Evolutionary conservation across 2,329 filamentous ascomycete genomes (phyloP).

Genomic region (Epichloe sibirici): DNA sequence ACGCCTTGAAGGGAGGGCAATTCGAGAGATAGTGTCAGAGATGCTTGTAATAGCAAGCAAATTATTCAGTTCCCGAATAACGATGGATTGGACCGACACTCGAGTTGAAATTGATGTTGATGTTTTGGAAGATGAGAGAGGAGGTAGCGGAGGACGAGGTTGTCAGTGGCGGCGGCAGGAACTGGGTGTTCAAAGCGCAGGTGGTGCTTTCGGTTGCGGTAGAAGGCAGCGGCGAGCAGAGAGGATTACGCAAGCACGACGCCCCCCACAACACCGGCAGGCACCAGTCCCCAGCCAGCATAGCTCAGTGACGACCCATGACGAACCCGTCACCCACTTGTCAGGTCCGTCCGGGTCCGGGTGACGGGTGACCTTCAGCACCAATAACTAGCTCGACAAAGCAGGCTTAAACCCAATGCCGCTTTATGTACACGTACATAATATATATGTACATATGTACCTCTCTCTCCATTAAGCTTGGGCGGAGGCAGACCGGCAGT

Average conservation of each 20-base stretch:
- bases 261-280: too few relatives aligned
- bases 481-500: too few relatives aligned
- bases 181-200: too few relatives aligned
- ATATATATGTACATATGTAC: too few relatives aligned
- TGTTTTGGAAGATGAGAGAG: not conserved
- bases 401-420: not conserved
- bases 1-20: slow-evolving; percentile 4
- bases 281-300: too few relatives aligned
- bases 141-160: not conserved
- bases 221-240: not conserved
- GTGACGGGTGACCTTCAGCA: not conserved
- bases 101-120: not conserved
- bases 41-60: not conserved
- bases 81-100: not conserved
- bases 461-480: too few relatives aligned
- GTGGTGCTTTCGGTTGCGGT: too few relatives aligned
- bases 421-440: not conserved
- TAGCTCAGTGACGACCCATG: not conserved
- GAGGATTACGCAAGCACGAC: not conserved
- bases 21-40: not conserved
- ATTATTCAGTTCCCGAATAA: not conserved
- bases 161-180: not conserved
- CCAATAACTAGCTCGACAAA: not conserved
- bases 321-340: not conserved
- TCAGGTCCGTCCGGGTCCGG: not conserved